These are phyloP conservation scores for Pleodorina starrii DNA, from an alignment of 139 green algal genomes.

Conservation along the genomic window DNA sequence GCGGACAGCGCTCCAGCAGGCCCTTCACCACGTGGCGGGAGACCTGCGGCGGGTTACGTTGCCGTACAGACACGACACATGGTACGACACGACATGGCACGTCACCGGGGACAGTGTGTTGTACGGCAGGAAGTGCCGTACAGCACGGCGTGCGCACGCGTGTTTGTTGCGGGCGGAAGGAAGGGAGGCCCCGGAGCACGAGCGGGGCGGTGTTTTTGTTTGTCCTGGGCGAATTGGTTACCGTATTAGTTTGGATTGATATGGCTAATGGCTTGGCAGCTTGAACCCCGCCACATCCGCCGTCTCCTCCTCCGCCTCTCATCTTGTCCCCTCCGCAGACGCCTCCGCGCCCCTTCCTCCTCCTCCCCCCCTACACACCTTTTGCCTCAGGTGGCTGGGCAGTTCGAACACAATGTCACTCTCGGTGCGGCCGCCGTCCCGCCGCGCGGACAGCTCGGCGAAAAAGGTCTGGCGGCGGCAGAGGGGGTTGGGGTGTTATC, in stretches of 20 bases:
- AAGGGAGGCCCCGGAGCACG: no score
- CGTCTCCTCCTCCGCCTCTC: background rate
- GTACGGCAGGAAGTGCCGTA: no score
- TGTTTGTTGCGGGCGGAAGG: no score
- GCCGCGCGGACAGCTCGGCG: background rate
- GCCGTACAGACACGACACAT: no score
- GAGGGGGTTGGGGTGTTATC: background rate
- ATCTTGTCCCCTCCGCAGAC: background rate
- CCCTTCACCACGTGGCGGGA: background rate
- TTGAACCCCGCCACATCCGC: no score
- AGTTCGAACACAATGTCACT: constrained; percentile 42
- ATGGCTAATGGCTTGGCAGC: no score
- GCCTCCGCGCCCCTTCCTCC: background rate
- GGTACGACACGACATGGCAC: no score
- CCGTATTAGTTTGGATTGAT: no score
- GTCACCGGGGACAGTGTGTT: no score
- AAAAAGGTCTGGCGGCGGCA: constrained; percentile 18
- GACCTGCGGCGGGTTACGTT: constrained; percentile 28
- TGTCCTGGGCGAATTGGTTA: no score
- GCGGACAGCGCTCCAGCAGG: background rate
- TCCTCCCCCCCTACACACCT: background rate
- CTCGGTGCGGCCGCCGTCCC: constrained; percentile 1
- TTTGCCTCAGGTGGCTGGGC: constrained; percentile 16
- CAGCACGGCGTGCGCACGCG: no score
- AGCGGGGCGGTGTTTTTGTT: no score